Evolutionary conservation across 345 rosid genomes (phyloP).

Genomic region (Stellera chamaejasme): DNA sequence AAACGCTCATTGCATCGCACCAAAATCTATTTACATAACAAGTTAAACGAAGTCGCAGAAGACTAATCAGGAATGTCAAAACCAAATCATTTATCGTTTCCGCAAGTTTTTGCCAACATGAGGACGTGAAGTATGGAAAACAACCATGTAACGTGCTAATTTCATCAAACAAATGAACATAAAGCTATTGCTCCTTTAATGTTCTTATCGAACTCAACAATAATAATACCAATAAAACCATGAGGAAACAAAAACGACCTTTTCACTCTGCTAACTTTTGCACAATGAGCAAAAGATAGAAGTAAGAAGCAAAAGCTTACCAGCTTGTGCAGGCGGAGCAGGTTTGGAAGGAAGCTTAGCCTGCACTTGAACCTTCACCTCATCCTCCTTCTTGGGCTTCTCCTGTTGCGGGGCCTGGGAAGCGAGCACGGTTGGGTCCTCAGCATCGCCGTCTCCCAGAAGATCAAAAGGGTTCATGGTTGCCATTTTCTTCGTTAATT

Average conservation of each 20-base stretch:
- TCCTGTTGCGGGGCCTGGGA: slow-evolving; percentile 38
- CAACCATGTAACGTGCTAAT: background rate
- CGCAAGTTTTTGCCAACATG: too few relatives aligned
- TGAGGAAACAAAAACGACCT: background rate
- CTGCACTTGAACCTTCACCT: slow-evolving; percentile 27
- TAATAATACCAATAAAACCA: background rate
- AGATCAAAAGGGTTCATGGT: slow-evolving; percentile 85
- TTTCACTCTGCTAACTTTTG: background rate
- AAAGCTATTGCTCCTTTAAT: too few relatives aligned
- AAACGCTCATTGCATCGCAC: too few relatives aligned
- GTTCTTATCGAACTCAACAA: too few relatives aligned
- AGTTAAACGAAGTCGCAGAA: too few relatives aligned
- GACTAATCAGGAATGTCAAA: too few relatives aligned
- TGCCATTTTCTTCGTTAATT: slow-evolving; percentile 41
- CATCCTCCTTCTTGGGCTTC: slow-evolving; percentile 47
- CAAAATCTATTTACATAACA: too few relatives aligned
- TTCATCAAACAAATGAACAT: too few relatives aligned
- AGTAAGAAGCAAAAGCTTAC: slow-evolving; percentile 20
- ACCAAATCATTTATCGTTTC: too few relatives aligned
- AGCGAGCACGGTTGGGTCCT: slow-evolving; percentile 64
- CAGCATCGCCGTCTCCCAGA: slow-evolving; percentile 69
- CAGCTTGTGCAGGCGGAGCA: slow-evolving; percentile 71
- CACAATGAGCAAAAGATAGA: background rate
- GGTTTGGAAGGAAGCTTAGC: slow-evolving; percentile 84
- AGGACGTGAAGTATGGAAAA: background rate